These are phyloP conservation scores for Leptographium procerum DNA, from an alignment of 2,329 filamentous ascomycete genomes.

Conservation along the genomic window DNA sequence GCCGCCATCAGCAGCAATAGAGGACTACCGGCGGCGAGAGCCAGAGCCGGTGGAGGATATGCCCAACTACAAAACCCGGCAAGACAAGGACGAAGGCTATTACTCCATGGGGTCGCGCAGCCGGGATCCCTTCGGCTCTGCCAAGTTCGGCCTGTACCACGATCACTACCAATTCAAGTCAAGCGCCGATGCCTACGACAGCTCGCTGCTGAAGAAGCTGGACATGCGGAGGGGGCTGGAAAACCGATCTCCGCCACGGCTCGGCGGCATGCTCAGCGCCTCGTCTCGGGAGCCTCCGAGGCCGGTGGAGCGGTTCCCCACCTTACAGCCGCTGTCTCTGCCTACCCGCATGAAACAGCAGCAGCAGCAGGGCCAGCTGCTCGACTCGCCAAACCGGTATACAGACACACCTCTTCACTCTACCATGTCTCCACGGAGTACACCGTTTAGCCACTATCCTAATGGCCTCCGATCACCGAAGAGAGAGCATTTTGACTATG, in stretches of 20 bases:
- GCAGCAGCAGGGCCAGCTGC: conserved; percentile 17
- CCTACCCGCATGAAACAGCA: conserved; percentile 31
- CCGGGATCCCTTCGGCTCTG: conserved; percentile 12
- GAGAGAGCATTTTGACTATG: conserved; percentile 31
- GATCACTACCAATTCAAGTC: conserved; percentile 36
- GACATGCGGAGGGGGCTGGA: conserved; percentile 34
- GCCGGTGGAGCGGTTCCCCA: conserved; percentile 21
- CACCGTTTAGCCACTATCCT: conserved; percentile 26
- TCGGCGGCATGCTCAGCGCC: conserved; percentile 28
- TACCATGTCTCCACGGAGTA: conserved; percentile 33
- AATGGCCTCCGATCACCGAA: conserved; percentile 30
- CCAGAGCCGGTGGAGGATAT: conserved; percentile 9
- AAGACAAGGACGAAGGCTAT: conserved; percentile 15
- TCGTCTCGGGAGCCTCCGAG: conserved; percentile 22
- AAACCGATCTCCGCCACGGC: conserved; percentile 30
- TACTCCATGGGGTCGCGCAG: conserved; percentile 11
- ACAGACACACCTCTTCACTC: conserved; percentile 36
- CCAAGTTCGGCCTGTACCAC: conserved; percentile 38
- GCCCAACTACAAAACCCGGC: conserved; percentile 14
- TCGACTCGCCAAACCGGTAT: conserved; percentile 33
- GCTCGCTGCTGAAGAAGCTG: conserved; percentile 43
- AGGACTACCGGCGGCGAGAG: conserved; percentile 11
- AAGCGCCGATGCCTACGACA: conserved; percentile 35
- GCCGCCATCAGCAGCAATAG: conserved; percentile 10
- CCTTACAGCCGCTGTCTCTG: conserved; percentile 34